These are phyloP conservation scores for Sclerotinia nivalis DNA, from an alignment of 2,329 filamentous ascomycete species.

Conservation along the genomic window DNA sequence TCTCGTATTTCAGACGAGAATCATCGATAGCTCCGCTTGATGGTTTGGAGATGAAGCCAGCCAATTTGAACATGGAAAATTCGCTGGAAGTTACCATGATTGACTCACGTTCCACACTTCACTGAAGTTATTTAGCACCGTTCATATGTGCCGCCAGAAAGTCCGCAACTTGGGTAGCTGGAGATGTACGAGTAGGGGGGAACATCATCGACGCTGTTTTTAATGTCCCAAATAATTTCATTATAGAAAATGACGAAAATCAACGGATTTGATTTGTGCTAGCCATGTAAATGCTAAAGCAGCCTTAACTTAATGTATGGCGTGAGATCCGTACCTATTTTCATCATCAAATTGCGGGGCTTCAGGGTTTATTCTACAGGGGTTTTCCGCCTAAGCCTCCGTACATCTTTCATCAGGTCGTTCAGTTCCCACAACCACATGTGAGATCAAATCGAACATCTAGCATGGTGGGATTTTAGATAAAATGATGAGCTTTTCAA, in stretches of 20 bases:
- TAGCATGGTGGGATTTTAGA: constrained; percentile 12
- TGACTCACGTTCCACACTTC: constrained; percentile 6
- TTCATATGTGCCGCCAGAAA: background rate
- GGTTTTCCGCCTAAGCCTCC: background rate
- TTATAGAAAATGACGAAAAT: background rate
- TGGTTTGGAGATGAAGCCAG: background rate
- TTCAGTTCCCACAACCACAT: background rate
- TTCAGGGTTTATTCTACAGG: background rate
- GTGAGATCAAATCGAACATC: background rate
- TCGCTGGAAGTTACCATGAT: background rate
- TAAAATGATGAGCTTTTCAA: constrained; percentile 15
- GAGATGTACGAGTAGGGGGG: background rate
- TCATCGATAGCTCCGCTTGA: background rate
- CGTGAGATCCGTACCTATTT: constrained; percentile 15
- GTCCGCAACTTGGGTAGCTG: background rate
- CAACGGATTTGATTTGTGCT: background rate
- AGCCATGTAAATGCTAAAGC: constrained; percentile 7
- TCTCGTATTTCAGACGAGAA: background rate
- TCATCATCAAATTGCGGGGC: constrained; percentile 17
- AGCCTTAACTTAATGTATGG: constrained; percentile 16
- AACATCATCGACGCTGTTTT: constrained; percentile 1
- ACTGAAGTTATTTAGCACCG: background rate
- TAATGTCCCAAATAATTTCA: background rate
- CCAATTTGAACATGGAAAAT: background rate
- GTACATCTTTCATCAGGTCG: background rate